phyloP scores from a whole-genome alignment of 805 yeast genomes.

The Zygoascus ofunaensis region DNA sequence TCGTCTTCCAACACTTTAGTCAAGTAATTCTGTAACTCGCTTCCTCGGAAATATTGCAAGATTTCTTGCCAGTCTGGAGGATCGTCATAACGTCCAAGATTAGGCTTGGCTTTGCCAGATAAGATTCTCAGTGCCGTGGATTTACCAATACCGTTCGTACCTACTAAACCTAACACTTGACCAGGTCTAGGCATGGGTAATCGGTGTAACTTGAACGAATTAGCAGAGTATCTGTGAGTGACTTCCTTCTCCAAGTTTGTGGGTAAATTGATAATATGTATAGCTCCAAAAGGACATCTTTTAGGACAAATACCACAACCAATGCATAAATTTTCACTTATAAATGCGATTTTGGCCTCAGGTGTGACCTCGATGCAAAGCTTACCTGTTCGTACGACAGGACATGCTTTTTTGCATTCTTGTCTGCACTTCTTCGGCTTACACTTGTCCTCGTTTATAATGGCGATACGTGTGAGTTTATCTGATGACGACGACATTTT shows the following conservation, averaged over 20 bases:
- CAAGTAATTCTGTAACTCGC: conserved; percentile 93
- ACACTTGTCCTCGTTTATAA: conserved; percentile 88
- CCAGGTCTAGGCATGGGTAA: conserved; percentile 98
- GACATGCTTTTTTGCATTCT: conserved; percentile 95
- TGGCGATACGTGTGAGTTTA: conserved; percentile 63
- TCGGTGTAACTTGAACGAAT: conserved; percentile 93
- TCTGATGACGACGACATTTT: conserved; percentile 11
- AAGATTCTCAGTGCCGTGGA: conserved; percentile 93
- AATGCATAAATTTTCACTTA: conserved; percentile 86
- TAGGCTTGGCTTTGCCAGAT: conserved; percentile 97
- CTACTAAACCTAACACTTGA: conserved; percentile 94
- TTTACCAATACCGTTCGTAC: conserved; percentile 98
- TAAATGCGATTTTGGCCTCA: conserved; percentile 82
- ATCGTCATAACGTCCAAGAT: conserved; percentile 84
- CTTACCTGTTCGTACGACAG: conserved; percentile 96
- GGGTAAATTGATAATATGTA: conserved; percentile 90
- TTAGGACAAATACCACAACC: conserved; percentile 99
- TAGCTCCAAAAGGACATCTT: conserved; percentile 97
- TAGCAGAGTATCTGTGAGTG: conserved; percentile 96
- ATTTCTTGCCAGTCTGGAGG: conserved; percentile 98
- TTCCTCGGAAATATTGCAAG: conserved; percentile 85
- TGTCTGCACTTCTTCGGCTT: conserved; percentile 98
- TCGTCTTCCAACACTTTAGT: conserved; percentile 89
- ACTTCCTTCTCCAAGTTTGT: conserved; percentile 88
- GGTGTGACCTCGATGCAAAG: conserved; percentile 95